Conservation (phyloP, 495 filamentous ascomycete genomes). For the Penicillium argentinense region DNA sequence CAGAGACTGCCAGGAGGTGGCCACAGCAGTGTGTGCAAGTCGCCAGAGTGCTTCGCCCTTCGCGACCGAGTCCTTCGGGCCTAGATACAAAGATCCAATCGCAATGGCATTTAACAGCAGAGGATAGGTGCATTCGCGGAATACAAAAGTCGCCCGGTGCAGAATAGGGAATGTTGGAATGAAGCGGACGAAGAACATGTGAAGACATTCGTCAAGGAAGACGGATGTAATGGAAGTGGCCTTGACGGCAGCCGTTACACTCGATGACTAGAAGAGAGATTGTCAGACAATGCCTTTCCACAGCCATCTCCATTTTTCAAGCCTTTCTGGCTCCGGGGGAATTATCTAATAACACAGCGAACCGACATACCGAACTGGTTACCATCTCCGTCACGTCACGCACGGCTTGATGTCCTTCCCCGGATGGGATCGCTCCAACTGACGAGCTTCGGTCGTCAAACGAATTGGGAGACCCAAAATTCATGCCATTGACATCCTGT, state of each 20-base stretch:
- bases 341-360: background rate
- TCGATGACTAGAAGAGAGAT: conserved; percentile 36
- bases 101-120: conserved; percentile 50
- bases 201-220: conserved; percentile 49
- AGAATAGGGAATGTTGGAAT: conserved; percentile 51
- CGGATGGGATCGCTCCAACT: conserved; percentile 40
- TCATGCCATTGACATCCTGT: conserved; percentile 35
- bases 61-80: conserved; percentile 44
- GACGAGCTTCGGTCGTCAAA: conserved; percentile 41
- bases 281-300: too few relatives aligned
- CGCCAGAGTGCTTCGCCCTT: conserved; percentile 51
- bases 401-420: conserved; percentile 47
- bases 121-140: conserved; percentile 49
- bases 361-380: conserved; percentile 39
- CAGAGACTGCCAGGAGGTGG: conserved; percentile 51
- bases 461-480: conserved; percentile 34
- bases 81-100: conserved; percentile 49
- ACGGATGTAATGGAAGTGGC: conserved; percentile 48
- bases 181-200: conserved; percentile 53
- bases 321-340: too few relatives aligned
- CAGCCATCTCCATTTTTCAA: too few relatives aligned
- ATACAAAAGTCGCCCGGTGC: conserved; percentile 49
- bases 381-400: conserved; percentile 51
- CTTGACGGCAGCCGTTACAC: conserved; percentile 47
- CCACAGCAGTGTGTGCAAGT: conserved; percentile 47